Percentiles rank a stretch among this genome's conserved stretches.
These are phyloP conservation scores for Symbiotaphrina buchneri DNA, from an alignment of 495 filamentous ascomycete genomes.

Conservation along the genomic window DNA sequence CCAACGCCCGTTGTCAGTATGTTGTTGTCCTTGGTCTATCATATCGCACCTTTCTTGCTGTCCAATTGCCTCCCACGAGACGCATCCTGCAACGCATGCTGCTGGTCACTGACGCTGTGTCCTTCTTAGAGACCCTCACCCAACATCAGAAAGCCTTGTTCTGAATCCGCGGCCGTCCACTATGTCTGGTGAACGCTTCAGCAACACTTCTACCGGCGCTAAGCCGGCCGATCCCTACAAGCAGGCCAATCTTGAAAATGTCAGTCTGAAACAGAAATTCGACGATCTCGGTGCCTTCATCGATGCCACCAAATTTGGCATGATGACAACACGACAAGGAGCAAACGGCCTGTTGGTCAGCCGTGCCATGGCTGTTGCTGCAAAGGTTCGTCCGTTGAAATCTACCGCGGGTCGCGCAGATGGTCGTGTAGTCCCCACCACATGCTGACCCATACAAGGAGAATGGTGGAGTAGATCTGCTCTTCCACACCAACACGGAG, in stretches of 20 bases:
- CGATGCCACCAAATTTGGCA: slow-evolving; percentile 52
- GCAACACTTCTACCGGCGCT: slow-evolving; percentile 7
- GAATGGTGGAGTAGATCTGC: slow-evolving; percentile 55
- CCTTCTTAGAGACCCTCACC: too few relatives aligned
- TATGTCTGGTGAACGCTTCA: too few relatives aligned
- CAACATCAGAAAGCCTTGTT: too few relatives aligned
- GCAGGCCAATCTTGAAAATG: slow-evolving; percentile 37
- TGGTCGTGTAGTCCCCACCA: slow-evolving; percentile 3
- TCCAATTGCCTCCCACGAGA: too few relatives aligned
- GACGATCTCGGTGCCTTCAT: slow-evolving; percentile 51
- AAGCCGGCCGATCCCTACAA: slow-evolving; percentile 66
- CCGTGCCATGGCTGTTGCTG: slow-evolving; percentile 77
- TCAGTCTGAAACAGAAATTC: slow-evolving; percentile 52
- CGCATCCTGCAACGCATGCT: too few relatives aligned
- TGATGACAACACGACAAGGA: slow-evolving; percentile 43
- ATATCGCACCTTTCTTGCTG: too few relatives aligned
- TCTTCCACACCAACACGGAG: slow-evolving; percentile 89
- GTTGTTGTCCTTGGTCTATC: too few relatives aligned
- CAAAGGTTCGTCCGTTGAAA: slow-evolving; percentile 28
- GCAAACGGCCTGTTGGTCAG: slow-evolving; percentile 38
- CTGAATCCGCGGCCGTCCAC: too few relatives aligned
- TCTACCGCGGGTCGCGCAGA: background rate
- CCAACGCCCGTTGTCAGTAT: too few relatives aligned
- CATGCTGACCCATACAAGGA: slow-evolving; percentile 25
- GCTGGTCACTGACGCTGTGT: too few relatives aligned